Conservation (phyloP, 345 rosid genomes). For the Sonneratia caseolaris region DNA sequence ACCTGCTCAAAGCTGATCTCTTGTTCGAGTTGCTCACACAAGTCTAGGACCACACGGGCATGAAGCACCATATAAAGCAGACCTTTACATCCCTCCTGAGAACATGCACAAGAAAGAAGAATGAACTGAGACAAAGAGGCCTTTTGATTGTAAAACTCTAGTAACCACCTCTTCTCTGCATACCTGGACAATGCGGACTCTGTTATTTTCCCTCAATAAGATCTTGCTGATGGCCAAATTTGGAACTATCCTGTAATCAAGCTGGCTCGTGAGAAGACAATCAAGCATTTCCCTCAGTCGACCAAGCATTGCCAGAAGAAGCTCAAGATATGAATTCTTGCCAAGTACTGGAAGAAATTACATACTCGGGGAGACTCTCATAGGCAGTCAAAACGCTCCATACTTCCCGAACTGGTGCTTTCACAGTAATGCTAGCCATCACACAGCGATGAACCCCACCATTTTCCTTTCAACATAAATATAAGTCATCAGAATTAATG, state of each 20-base stretch:
- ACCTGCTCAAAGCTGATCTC: slow-evolving; percentile 88
- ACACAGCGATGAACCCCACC: slow-evolving; percentile 96
- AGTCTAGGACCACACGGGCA: slow-evolving; percentile 84
- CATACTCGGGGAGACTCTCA: slow-evolving; percentile 95
- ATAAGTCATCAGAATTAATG: slow-evolving; percentile 26
- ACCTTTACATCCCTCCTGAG: slow-evolving; percentile 96
- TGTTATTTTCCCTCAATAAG: slow-evolving; percentile 80
- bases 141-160: not conserved
- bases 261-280: slow-evolving; percentile 2
- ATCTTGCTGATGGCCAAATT: slow-evolving; percentile 89
- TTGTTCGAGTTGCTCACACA: slow-evolving; percentile 65
- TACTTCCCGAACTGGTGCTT: slow-evolving; percentile 85
- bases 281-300: not conserved
- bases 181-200: slow-evolving; percentile 93
- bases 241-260: slow-evolving; percentile 75
- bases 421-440: slow-evolving; percentile 90
- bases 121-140: not conserved
- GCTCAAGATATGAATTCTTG: not conserved
- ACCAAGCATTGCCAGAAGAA: not conserved
- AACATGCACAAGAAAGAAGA: not conserved
- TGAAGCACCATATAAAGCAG: slow-evolving; percentile 94
- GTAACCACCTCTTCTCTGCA: not conserved
- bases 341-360: not conserved
- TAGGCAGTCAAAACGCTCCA: slow-evolving; percentile 90
- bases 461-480: slow-evolving; percentile 64